Conservation (phyloP, 768 basidiomycete genomes). For the Russula sp. region DNA sequence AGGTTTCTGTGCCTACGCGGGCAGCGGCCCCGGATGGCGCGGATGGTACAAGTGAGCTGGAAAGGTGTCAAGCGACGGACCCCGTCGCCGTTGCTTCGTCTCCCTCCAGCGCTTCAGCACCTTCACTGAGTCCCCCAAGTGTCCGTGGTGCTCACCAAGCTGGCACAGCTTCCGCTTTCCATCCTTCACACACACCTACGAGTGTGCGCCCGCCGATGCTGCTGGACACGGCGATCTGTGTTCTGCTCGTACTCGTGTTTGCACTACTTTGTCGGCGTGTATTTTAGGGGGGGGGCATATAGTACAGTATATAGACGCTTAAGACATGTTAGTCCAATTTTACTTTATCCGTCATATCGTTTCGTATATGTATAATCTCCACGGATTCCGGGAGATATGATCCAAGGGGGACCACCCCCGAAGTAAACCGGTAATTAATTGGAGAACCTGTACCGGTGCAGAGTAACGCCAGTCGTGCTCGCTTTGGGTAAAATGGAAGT, state of each 20-base stretch:
- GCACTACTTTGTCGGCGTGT: slow-evolving; percentile 61
- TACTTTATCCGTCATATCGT: slow-evolving; percentile 11
- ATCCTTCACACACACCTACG: not conserved
- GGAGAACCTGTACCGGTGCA: not conserved
- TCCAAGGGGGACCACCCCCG: not conserved
- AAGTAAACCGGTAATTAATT: not conserved
- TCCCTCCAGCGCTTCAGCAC: not conserved
- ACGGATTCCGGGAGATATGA: not conserved
- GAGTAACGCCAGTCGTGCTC: not conserved
- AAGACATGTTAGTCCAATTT: not conserved
- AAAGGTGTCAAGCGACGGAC: not conserved
- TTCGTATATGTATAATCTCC: not conserved
- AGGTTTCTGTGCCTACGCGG: not conserved
- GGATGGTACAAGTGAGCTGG: not conserved
- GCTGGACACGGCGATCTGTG: slow-evolving; percentile 68
- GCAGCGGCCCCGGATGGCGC: not conserved
- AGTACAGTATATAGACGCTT: not conserved
- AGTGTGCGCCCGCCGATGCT: slow-evolving; percentile 48
- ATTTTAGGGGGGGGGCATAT: slow-evolving; percentile 28
- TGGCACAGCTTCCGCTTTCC: not conserved
- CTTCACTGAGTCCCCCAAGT: not conserved
- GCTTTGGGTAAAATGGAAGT: not conserved
- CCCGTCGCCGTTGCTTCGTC: not conserved
- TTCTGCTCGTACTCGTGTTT: slow-evolving; percentile 61
- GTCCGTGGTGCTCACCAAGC: not conserved